Evolutionary conservation across 768 basidiomycete genomes (phyloP), one percentile per base, ranked within the genome.

Genomic region (Phaeotremella skinneri): DNA sequence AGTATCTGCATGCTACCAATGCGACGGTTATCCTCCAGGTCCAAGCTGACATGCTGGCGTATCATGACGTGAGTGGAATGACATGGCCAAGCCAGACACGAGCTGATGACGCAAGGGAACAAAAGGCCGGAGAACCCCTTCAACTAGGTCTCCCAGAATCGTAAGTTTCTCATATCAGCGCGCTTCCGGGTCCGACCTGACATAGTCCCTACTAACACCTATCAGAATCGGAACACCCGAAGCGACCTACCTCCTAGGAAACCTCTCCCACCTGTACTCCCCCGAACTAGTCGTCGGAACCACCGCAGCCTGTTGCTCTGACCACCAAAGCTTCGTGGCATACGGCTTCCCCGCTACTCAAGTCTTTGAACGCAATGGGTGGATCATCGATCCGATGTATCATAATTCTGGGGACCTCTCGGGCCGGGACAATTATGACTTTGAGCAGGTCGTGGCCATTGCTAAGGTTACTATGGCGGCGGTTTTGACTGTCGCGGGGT

Each of bases 21-120:
- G 85, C 84, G 25, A 86, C 90, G 64, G 78, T 94, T 47, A 84
- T 87, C 0, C 71, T 94, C 31, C 89, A 93, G 83, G 81, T 93
- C 49, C 92, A 94, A 75, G 89, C 89, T 0, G 92, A 96, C 68
- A 94, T 94, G 92, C 82, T 89, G 41, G 92, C 85, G 0, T 94
- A 91, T 73, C 89, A 85, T 61, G 85, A 80, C 23, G 70, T 76
- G 49, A 59, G 74, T 66, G 9, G 29, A 1, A 41, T 21, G 0
- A 34, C 14, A 37, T 4, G 41, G 6, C 56, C 25, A 29, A 29
- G 43, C 21, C 23, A 14, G 29, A 30, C 11, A n/a, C 30, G 7
- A n/a, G n/a, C n/a, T n/a, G n/a, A n/a, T n/a, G n/a, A n/a, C n/a
- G n/a, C n/a, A n/a, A n/a, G n/a, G n/a, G n/a, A n/a, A n/a, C n/a